Base-by-base conservation (phyloP, 2,329 filamentous ascomycete species). In the Claviceps sorghi region DNA sequence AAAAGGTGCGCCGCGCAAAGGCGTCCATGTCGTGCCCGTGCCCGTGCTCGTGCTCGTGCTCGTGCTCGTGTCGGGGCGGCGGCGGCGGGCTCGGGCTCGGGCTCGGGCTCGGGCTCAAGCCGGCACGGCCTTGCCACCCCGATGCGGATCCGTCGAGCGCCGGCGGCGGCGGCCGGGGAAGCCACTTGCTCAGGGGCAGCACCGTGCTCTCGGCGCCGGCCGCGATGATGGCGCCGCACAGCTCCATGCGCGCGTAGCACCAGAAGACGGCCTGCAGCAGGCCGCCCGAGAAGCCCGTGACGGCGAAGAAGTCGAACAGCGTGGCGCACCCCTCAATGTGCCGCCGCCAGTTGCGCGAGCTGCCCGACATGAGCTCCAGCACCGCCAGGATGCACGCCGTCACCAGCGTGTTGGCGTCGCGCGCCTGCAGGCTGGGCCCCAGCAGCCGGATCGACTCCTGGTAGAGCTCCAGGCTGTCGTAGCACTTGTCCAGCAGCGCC, bases 171-270 rank as follows among this genome's bases (percentile, higher is more conserved):
- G 13, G 59, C 0, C n/a, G n/a, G n/a, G 69, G 67, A 5, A 72
- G 65, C 76, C 76, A 79, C 54, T 70, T 72, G 29, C 69, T 65
- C 2, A 77, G 67, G 2, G 70, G 70, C 2, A 78, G 68, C 2
- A 78, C 69, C 0, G 73, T 72, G 19, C 67, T 71, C 44, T 75
- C 68, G 0, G 71, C 72, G 0, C 72, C 72, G 40, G 68, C 67
- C 0, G 74, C 75, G 30, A 79, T 77, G 2, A 79, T 69, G 0
- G 71, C 74, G 38, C 73, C 75, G 54, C 76, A 79, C 3, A 78
- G 58, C 58, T 79, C 76, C 75, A 79, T 79, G 44, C 77, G 67
- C 0, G 73, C 75, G 58, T 77, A 79, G 56, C 75, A 78, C 76
- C 76, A 80, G 55, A 79, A 80, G 0, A 79, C 65, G 0, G 75